These are phyloP conservation scores for Candida maltosa DNA, from an alignment of 805 yeast genomes.

Conservation along the genomic window DNA sequence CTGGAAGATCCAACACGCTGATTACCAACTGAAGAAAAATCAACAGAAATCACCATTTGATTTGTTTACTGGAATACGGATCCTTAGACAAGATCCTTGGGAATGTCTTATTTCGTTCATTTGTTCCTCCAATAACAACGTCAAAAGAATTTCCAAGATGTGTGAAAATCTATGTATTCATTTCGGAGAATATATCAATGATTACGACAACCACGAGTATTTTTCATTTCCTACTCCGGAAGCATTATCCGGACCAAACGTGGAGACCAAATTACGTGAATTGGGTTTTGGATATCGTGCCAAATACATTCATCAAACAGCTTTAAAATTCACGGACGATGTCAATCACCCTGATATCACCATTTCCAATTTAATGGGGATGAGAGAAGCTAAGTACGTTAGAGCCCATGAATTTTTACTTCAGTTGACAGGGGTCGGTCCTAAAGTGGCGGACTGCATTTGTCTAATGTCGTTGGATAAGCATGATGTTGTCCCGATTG, in stretches of 20 bases:
- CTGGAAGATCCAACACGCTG: constrained; percentile 60
- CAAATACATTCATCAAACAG: constrained; percentile 78
- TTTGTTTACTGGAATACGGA: constrained; percentile 67
- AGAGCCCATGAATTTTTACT: constrained; percentile 59
- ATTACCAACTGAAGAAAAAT: constrained; percentile 33
- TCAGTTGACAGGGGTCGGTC: constrained; percentile 85
- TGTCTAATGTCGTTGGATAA: constrained; percentile 87
- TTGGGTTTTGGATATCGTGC: constrained; percentile 90
- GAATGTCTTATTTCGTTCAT: constrained; percentile 87
- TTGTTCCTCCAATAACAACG: constrained; percentile 94
- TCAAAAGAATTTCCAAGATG: constrained; percentile 89
- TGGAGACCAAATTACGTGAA: constrained; percentile 41
- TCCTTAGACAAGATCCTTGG: constrained; percentile 95
- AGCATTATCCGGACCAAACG: constrained; percentile 34
- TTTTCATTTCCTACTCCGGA: constrained; percentile 75
- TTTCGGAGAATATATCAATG: constrained; percentile 49
- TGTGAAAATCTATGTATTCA: constrained; percentile 72
- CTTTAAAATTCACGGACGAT: constrained; percentile 46
- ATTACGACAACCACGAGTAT: constrained; percentile 52
- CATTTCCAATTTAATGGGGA: constrained; percentile 32
- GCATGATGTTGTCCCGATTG: constrained; percentile 88
- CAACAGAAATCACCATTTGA: constrained; percentile 30
- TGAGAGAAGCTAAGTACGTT: constrained; percentile 46
- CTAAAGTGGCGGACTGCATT: constrained; percentile 97
- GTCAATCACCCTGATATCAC: constrained; percentile 32